These are phyloP conservation scores for Vigna radiata DNA, from an alignment of 306 rosid species.

Conservation along the genomic window DNA sequence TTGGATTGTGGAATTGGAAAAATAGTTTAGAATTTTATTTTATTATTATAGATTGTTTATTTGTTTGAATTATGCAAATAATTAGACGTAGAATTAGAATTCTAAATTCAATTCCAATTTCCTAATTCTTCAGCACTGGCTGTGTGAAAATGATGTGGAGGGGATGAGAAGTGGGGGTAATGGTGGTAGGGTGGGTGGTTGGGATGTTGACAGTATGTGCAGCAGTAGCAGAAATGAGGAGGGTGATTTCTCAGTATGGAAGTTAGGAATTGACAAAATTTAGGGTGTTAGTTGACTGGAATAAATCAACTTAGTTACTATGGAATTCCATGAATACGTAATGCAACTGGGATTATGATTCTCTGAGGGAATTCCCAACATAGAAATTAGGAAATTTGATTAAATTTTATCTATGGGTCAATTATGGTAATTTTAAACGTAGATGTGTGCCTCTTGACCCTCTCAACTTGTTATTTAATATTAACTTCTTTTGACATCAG, in stretches of 20 bases:
- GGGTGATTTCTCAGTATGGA: background rate
- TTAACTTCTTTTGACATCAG: slow-evolving; percentile 52
- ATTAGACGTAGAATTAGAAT: background rate
- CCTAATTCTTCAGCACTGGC: background rate
- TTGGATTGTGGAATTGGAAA: background rate
- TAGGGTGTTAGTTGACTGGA: background rate
- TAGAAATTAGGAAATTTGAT: background rate
- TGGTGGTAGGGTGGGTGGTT: background rate
- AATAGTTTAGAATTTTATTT: background rate
- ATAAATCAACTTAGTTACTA: background rate
- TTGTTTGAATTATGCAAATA: background rate
- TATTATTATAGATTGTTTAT: background rate
- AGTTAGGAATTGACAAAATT: background rate
- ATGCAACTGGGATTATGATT: background rate
- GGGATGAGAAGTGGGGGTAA: background rate
- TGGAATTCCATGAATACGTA: background rate
- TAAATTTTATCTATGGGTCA: background rate
- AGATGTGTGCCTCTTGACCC: slow-evolving; percentile 5
- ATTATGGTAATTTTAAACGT: slow-evolving; percentile 15
- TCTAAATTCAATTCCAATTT: slow-evolving; percentile 7
- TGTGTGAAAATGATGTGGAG: background rate
- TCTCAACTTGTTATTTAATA: slow-evolving; percentile 9
- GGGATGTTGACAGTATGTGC: background rate
- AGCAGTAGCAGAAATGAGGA: background rate
- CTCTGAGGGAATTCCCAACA: background rate